phyloP scores from a whole-genome alignment of 2,329 filamentous ascomycete species.

The Pestalotiopsis fici region DNA sequence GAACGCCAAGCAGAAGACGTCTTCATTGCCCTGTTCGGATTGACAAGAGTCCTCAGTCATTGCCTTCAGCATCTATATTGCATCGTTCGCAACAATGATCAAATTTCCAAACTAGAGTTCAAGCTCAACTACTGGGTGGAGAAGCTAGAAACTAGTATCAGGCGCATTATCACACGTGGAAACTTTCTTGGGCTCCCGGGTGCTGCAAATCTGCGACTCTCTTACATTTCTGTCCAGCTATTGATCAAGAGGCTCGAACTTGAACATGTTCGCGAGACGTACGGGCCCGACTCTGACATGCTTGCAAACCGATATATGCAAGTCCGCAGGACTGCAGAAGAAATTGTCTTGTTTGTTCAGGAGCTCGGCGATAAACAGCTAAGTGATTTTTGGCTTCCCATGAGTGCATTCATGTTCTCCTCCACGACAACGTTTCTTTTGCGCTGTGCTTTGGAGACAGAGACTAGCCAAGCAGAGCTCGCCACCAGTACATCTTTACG shows the following conservation, averaged over 20 bases:
- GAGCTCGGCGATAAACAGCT: constrained; percentile 44
- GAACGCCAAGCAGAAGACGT: constrained; percentile 31
- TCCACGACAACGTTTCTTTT: constrained; percentile 52
- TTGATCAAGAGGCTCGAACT: constrained; percentile 48
- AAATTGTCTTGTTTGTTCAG: constrained; percentile 48
- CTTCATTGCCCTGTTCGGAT: constrained; percentile 44
- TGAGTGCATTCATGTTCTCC: constrained; percentile 47
- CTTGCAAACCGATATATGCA: constrained; percentile 36
- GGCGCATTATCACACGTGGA: constrained; percentile 43
- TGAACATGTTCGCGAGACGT: constrained; percentile 34
- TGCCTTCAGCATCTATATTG: constrained; percentile 37
- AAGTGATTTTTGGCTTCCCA: constrained; percentile 51
- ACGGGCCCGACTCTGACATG: constrained; percentile 16
- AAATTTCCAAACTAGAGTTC: constrained; percentile 12
- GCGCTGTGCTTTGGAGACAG: constrained; percentile 46
- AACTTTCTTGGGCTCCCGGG: constrained; percentile 41
- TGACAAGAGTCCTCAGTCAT: constrained; percentile 43
- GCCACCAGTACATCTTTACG: constrained; percentile 38
- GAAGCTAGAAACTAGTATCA: constrained; percentile 37
- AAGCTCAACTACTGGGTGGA: constrained; percentile 34
- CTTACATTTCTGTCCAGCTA: constrained; percentile 49
- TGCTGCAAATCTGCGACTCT: constrained; percentile 50
- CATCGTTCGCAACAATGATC: constrained; percentile 26
- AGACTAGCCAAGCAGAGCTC: constrained; percentile 34
- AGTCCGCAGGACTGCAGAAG: constrained; percentile 45